Evolutionary conservation across 306 rosid genomes (phyloP).

Genomic region (Cucumis hystrix): DNA sequence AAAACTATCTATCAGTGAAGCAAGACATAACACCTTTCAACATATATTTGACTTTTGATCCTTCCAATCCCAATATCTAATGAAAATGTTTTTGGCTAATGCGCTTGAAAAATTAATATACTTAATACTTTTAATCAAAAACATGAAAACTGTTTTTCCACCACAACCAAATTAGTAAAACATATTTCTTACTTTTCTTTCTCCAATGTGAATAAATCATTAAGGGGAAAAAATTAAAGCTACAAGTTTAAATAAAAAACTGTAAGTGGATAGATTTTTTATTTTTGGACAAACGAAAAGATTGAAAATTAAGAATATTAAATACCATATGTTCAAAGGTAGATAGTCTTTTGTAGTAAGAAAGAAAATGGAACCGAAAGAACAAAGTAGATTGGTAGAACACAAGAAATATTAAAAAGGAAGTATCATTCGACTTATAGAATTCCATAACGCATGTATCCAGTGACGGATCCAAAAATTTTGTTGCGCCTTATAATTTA

Average conservation of each 20-base stretch:
- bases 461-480: too few species aligned
- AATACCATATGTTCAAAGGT: background rate
- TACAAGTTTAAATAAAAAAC: background rate
- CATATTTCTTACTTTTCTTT: background rate
- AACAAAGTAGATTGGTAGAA: background rate
- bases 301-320: background rate
- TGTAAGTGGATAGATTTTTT: background rate
- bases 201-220: background rate
- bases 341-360: background rate
- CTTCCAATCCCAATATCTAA: too few species aligned
- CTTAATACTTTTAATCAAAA: too few species aligned
- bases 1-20: too few species aligned
- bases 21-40: too few species aligned
- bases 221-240: background rate
- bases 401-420: background rate
- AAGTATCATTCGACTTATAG: background rate
- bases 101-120: too few species aligned
- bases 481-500: too few species aligned
- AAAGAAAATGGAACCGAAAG: background rate
- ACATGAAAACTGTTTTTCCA: too few species aligned
- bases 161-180: too few species aligned
- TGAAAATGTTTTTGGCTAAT: too few species aligned
- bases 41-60: too few species aligned
- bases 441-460: background rate
- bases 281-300: background rate